Base-by-base conservation (phyloP, 2,329 filamentous ascomycete species). In the Biscogniauxia mediterranea region DNA sequence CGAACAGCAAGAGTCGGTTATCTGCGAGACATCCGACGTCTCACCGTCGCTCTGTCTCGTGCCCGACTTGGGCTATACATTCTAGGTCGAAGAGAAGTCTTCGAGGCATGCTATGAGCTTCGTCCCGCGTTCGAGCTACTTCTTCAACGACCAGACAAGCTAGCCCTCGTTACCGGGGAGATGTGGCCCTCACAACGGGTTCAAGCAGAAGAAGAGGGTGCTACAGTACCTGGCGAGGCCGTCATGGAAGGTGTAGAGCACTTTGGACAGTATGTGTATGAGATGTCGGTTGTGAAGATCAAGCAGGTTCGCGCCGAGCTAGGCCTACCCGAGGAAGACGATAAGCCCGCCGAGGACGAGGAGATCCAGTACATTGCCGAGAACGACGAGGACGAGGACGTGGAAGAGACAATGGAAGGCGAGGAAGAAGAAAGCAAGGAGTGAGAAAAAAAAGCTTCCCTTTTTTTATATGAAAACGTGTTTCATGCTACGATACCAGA, bases 201-300 rank as follows among this genome's bases (percentile, higher is more conserved):
- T 3, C 73, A 79, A 11, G 70, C 75, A 3, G 81, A 81, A 54
- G 75, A 73, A 19, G 79, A 80, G 8, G 81, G 81, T 19, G 79
- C 81, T 6, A 72, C 79, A 6, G 79, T 85, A 6, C 77, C 81
- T 1, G 83, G 83, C 13, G 83, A 85, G 69, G 89, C 87, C 0
- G 81, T 86, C 20, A 98, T 99, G 91, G 91, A 94, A 69, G 86
- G 90, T 38, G 89, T 98, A 1, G 94, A 99, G 79, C 95, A 99
- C 78, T 77, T 99, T 42, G 95, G 95, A 0, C 90, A 97, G 77
- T 99, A 97, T 75, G 94, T 99, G 21, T 97, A 87, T 74, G 92
- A 99, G 76, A 99, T 99, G 92, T 96, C 93, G 3, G 85, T 89
- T 54, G 85, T 83, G 1, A 82, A 77, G 70, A 66, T 85, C 42